Evolutionary conservation across 2,329 filamentous ascomycete species (phyloP).

Genomic region (Penicillium glabrum): DNA sequence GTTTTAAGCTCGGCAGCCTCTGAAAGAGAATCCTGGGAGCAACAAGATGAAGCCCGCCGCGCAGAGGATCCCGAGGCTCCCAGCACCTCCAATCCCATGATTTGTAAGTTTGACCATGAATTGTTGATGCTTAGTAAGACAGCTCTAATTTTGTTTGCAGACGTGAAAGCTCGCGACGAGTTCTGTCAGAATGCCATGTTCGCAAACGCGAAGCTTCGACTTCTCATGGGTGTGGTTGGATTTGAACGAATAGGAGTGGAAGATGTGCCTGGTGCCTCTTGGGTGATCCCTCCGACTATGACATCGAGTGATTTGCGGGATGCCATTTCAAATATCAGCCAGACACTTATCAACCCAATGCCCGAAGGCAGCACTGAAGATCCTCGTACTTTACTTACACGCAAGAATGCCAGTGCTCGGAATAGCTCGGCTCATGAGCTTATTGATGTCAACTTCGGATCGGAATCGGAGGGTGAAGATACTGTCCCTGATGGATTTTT

Average conservation of each 20-base stretch:
- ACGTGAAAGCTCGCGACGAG: conserved; percentile 64
- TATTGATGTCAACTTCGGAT: conserved; percentile 64
- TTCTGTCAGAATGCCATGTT: conserved; percentile 73
- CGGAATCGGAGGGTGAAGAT: conserved; percentile 65
- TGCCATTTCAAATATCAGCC: conserved; percentile 69
- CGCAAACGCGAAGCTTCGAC: conserved; percentile 82
- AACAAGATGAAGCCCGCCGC: conserved; percentile 63
- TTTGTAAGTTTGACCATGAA: conserved; percentile 46
- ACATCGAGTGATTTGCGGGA: conserved; percentile 67
- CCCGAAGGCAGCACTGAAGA: conserved; percentile 72
- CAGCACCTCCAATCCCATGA: conserved; percentile 26
- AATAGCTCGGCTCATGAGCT: conserved; percentile 32
- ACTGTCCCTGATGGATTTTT: conserved; percentile 59
- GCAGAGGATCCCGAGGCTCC: conserved; percentile 37
- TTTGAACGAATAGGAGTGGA: conserved; percentile 65
- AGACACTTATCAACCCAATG: conserved; percentile 75
- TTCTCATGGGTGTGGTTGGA: conserved; percentile 76
- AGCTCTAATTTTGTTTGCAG: conserved; percentile 37
- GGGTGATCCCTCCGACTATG: conserved; percentile 71
- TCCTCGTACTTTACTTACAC: conserved; percentile 76
- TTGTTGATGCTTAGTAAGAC: background rate
- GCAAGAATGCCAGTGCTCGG: conserved; percentile 55
- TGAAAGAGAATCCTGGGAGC: conserved; percentile 76
- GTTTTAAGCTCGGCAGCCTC: conserved; percentile 66
- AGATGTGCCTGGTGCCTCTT: conserved; percentile 72